phyloP scores from a whole-genome alignment of 768 basidiomycete genomes.

The Phylloporus rhodoxanthus region DNA sequence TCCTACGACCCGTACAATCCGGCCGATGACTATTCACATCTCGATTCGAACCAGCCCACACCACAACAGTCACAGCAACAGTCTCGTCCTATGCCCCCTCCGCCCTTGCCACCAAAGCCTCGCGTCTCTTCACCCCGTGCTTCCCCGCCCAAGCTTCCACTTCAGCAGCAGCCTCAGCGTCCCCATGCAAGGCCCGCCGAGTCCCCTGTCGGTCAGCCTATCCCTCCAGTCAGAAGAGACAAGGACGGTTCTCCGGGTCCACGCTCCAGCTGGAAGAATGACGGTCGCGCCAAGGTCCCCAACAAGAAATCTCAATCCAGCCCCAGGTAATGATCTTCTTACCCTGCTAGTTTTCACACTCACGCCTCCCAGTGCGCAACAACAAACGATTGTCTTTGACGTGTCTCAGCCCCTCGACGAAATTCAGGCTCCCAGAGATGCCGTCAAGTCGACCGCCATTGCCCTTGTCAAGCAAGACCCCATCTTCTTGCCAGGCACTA shows the following conservation, averaged over 20 bases:
- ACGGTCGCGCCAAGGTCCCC: conserved; percentile 34
- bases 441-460: conserved; percentile 84
- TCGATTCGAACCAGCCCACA: conserved; percentile 27
- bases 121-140: conserved; percentile 49
- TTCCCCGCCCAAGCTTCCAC: conserved; percentile 59
- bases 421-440: conserved; percentile 68
- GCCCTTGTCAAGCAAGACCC: conserved; percentile 83
- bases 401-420: conserved; percentile 68
- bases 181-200: conserved; percentile 47
- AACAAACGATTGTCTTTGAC: conserved; percentile 70
- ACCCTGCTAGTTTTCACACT: neutral
- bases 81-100: conserved; percentile 40
- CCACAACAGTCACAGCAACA: conserved; percentile 24
- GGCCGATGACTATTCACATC: conserved; percentile 44
- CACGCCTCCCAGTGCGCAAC: conserved; percentile 41
- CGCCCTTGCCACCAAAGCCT: conserved; percentile 61
- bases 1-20: conserved; percentile 32
- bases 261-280: conserved; percentile 38
- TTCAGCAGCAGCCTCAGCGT: conserved; percentile 39
- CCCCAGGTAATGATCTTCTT: conserved; percentile 43
- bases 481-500: conserved; percentile 77
- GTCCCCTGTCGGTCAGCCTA: conserved; percentile 43
- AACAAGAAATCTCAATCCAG: conserved; percentile 47
- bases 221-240: conserved; percentile 42
- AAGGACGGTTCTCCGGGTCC: conserved; percentile 71